Conservation (phyloP, 176 grass and related monocot species). For the Bonia amplexicaulis region DNA sequence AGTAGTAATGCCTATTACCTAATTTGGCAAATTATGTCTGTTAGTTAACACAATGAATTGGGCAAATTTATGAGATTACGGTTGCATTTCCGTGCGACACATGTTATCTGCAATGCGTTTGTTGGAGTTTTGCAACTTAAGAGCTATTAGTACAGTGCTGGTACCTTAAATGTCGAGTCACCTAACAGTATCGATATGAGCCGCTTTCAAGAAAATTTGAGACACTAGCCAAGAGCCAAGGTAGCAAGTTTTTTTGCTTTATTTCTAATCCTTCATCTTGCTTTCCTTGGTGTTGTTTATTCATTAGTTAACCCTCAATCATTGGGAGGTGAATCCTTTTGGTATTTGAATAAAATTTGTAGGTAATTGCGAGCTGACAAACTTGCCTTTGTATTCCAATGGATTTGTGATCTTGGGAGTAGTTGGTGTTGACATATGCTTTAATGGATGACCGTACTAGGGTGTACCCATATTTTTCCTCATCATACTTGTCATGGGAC, state of each 20-base stretch:
- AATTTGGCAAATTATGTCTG: slow-evolving; percentile 3
- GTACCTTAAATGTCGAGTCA: slow-evolving; percentile 1
- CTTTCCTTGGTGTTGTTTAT: not conserved
- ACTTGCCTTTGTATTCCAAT: not conserved
- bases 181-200: not conserved
- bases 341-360: not conserved
- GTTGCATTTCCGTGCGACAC: not conserved
- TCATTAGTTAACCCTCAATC: not conserved
- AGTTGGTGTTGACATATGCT: not conserved
- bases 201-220: not conserved
- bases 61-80: slow-evolving; percentile 17
- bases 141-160: not conserved
- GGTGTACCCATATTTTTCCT: not conserved
- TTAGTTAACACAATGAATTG: slow-evolving; percentile 5
- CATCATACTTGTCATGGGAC: not conserved
- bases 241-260: not conserved
- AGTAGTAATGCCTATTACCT: not conserved
- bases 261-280: not conserved
- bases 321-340: no score
- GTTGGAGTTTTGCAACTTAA: slow-evolving; percentile 18
- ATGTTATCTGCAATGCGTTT: not conserved
- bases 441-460: not conserved
- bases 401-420: not conserved
- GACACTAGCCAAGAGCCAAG: not conserved
- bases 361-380: not conserved